Percentiles rank a stretch among this genome's conserved stretches.
Evolutionary conservation across 2,329 filamentous ascomycete species (phyloP).

Genomic region (Neofusicoccum parvum): DNA sequence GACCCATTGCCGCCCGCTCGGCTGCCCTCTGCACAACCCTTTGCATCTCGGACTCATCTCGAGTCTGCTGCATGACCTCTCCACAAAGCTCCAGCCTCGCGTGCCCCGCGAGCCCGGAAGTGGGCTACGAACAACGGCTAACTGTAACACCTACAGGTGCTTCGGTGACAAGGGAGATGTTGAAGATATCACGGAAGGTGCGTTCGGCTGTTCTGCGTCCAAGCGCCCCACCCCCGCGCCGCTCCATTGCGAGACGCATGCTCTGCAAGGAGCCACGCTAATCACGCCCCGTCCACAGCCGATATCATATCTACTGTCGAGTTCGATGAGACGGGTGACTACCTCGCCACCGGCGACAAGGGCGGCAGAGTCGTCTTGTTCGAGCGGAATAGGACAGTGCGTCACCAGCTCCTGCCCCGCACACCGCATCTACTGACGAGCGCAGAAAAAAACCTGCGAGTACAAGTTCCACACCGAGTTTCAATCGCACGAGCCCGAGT

Average conservation of each 20-base stretch:
- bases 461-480: slow-evolving; percentile 99
- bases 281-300: slow-evolving; percentile 63
- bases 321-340: slow-evolving; percentile 88
- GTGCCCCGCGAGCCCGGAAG: not conserved
- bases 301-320: slow-evolving; percentile 92
- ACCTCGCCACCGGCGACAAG: slow-evolving; percentile 87
- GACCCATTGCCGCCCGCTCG: not conserved
- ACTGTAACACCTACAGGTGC: slow-evolving; percentile 63
- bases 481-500: slow-evolving; percentile 98
- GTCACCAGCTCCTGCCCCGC: slow-evolving; percentile 35
- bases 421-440: slow-evolving; percentile 15
- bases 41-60: not conserved
- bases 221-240: slow-evolving; percentile 21
- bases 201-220: slow-evolving; percentile 17
- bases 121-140: not conserved
- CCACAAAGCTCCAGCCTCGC: not conserved
- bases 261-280: not conserved
- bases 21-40: not conserved
- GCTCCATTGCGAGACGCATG: not conserved
- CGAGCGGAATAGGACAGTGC: slow-evolving; percentile 92
- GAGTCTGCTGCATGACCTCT: not conserved
- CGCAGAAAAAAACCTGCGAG: slow-evolving; percentile 98
- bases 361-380: slow-evolving; percentile 83
- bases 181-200: slow-evolving; percentile 94
- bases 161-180: slow-evolving; percentile 99